Base-by-base conservation (phyloP, 192 early-diverging fungal genomes). In the Podila horticola region DNA sequence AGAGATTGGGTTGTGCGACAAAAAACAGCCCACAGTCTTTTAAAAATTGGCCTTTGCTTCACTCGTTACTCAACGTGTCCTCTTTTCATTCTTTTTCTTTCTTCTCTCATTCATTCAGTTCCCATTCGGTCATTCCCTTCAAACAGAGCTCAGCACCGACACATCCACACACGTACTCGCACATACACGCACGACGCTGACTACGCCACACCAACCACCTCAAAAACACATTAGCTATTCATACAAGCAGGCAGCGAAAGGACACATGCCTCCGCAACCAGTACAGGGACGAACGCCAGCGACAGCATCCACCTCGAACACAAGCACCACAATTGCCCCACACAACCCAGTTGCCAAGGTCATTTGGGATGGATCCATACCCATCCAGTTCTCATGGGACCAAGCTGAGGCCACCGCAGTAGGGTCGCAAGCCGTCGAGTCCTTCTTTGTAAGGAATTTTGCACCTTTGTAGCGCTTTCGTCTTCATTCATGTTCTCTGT, bases 361-460 rank as follows among this genome's bases (percentile, higher is more conserved):
- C 65, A 85, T 85, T 64, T 85, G 84, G 84, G 84, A 85, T 64
- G 84, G 84, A 64, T 74, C 84, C 64, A 74, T 85, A 67, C 84
- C 84, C 24, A 85, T 85, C 55, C 79, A 82, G 29, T 85, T 85
- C 66, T 72, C 84, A 20, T 79, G 75, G 75, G 75, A 79, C 61
- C 61, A 67, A 34, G 66, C 70, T n/a, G 75, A 79, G 61, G 75
- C 75, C 45, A 55, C 75, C 17, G 69, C 75, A 29, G 75, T 79
- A 72, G 75, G 75, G 49, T 79, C 75, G 33, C 71, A 72, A 29
- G 75, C 75, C 2, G 75, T 79, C 38, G 75, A 79, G 34, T 71
- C 75, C 17, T 79, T 79, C 64, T 79, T 79, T 68, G 75, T 79
- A 79, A 24, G 75, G 64, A 8, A 49, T 60, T 55, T 22, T 55